Percentiles rank a stretch among this genome's conserved stretches.
These are phyloP conservation scores for Laguncularia racemosa DNA, from an alignment of 345 rosid genomes.

Conservation along the genomic window DNA sequence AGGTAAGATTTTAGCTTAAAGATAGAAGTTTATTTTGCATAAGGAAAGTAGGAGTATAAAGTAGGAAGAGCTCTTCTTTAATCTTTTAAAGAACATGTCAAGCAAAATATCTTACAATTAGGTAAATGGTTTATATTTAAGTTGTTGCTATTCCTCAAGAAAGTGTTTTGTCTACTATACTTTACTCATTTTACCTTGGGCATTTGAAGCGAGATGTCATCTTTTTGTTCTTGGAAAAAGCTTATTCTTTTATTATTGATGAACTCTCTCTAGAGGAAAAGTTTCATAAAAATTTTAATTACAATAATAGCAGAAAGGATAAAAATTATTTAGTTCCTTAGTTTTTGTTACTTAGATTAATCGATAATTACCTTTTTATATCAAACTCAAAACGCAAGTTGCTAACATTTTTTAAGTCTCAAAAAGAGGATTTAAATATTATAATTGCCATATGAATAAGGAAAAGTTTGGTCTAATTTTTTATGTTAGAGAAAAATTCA, in stretches of 20 bases:
- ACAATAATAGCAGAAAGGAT: slow-evolving; percentile 10
- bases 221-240: slow-evolving; percentile 50
- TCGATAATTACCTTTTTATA: too few species aligned
- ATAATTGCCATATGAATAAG: slow-evolving; percentile 76
- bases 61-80: too few species aligned
- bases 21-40: slow-evolving; percentile 2
- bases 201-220: slow-evolving; percentile 58
- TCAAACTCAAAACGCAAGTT: slow-evolving; percentile 68
- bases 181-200: slow-evolving; percentile 77
- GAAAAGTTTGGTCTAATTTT: slow-evolving; percentile 62
- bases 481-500: slow-evolving; percentile 26
- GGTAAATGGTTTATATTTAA: slow-evolving; percentile 54
- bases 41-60: slow-evolving; percentile 30
- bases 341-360: slow-evolving; percentile 53
- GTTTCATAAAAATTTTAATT: slow-evolving; percentile 2
- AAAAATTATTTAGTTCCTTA: slow-evolving; percentile 17
- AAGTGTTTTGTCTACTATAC: slow-evolving; percentile 57
- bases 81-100: slow-evolving; percentile 47
- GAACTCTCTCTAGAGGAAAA: too few species aligned
- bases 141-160: slow-evolving; percentile 76
- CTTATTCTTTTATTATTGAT: slow-evolving; percentile 12
- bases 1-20: neutral
- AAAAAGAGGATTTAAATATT: slow-evolving; percentile 51
- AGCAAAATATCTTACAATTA: slow-evolving; percentile 45
- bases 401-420: slow-evolving; percentile 37